Percentiles rank a stretch among this genome's conserved stretches.
These are phyloP conservation scores for Hypoxylon sp. DNA, from an alignment of 2,329 filamentous ascomycete species.

Conservation along the genomic window DNA sequence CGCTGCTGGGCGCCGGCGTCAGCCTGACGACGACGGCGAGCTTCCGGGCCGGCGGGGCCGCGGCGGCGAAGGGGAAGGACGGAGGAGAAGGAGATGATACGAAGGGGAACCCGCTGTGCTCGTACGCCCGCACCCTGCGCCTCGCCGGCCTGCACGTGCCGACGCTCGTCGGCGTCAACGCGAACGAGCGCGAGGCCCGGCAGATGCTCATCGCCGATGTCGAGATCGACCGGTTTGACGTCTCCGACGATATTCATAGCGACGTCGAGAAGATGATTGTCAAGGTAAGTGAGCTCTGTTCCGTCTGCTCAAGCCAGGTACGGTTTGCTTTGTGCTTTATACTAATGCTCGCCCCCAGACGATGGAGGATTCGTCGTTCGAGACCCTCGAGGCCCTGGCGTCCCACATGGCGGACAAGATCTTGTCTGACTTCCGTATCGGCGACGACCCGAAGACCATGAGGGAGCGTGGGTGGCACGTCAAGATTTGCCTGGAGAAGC, in stretches of 20 bases:
- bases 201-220: conserved; percentile 72
- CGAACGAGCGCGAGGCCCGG: conserved; percentile 71
- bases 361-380: conserved; percentile 64
- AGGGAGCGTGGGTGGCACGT: conserved; percentile 59
- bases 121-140: conserved; percentile 51
- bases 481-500: conserved; percentile 72
- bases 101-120: conserved; percentile 39
- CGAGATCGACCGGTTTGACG: conserved; percentile 63
- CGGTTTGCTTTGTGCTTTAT: not conserved
- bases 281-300: conserved; percentile 57
- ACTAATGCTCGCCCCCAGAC: conserved; percentile 47
- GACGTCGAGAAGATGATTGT: conserved; percentile 67
- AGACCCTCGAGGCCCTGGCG: conserved; percentile 70
- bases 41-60: conserved; percentile 47
- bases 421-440: conserved; percentile 51
- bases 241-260: conserved; percentile 58
- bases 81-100: conserved; percentile 42
- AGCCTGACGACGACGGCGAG: conserved; percentile 58
- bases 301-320: not conserved
- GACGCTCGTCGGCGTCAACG: conserved; percentile 75
- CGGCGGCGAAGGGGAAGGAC: too few species aligned
- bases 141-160: conserved; percentile 69
- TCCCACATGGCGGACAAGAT: conserved; percentile 56
- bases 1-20: conserved; percentile 68
- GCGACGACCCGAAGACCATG: conserved; percentile 46